Base-by-base conservation (phyloP, 176 grass and related monocot species). In the Oryza rufipogon region DNA sequence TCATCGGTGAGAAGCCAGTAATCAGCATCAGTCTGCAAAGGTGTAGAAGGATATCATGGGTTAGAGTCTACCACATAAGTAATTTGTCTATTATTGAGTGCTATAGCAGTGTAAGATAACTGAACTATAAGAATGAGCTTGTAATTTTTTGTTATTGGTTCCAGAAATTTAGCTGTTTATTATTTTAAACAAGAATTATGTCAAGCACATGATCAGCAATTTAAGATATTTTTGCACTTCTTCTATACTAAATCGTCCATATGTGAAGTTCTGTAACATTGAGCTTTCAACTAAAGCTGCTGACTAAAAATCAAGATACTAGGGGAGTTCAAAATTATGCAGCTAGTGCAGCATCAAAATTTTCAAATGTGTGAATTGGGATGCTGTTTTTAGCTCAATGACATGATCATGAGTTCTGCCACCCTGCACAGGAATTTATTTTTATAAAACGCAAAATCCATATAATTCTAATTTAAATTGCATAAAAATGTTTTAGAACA, bases 1-100 rank as follows among this genome's bases (percentile, higher is more conserved):
- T 63, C 65, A 44, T 94, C 93, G 79, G 90, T 91, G 85, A 91
- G 81, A 74, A 99, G 93, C 93, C 90, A 96, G 79, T 99, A 99
- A 85, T 99, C 96, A 1, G 88, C 83, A 84, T 87, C 88, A 61
- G 68, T 82, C 96, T 99, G 91, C 86, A 87, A 85, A 89, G 44
- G 49, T 75, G 45, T 33, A 39, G 48, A 30, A 74, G 38, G 61
- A 83, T 14, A 83, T 14, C 60, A 79, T 79, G 30, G 64, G 68
- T 70, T 47, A 14, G 28, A 45, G 20, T 61, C 67, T 73, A 72
- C 34, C 52, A 70, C 68, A 11, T 9, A 19, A 9, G 20, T 61
- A 19, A 22, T 61, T 61, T 61, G 4, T 0, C 56, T 22, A 56
- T n/a, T 61, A 61, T 26, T 51, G 28, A 36, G 12, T 75, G 48